Evolutionary conservation across 2,329 filamentous ascomycete genomes (phyloP).

Genomic region (Plenodomus biglobosus): DNA sequence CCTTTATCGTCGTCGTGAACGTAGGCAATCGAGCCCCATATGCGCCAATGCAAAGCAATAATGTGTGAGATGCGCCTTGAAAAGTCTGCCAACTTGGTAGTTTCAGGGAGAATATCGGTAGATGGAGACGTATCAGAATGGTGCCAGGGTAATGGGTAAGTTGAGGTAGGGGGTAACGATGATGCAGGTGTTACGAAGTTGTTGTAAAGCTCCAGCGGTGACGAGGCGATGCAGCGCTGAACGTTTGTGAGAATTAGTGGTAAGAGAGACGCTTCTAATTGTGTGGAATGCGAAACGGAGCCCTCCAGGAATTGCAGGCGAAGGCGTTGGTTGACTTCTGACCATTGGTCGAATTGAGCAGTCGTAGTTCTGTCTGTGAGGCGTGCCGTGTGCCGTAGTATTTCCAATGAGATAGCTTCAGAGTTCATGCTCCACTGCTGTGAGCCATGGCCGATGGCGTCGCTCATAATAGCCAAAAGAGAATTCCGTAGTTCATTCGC

Average conservation of each 20-base stretch:
- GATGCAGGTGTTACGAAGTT: conserved; percentile 35
- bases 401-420: conserved; percentile 50
- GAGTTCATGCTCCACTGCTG: conserved; percentile 45
- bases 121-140: conserved; percentile 28
- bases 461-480: conserved; percentile 46
- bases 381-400: conserved; percentile 47
- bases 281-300: conserved; percentile 37
- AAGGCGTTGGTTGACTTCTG: conserved; percentile 41
- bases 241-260: conserved; percentile 29
- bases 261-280: conserved; percentile 30
- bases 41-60: conserved; percentile 82
- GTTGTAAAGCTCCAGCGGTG: conserved; percentile 50
- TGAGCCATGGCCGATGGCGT: conserved; percentile 27
- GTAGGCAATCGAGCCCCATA: conserved; percentile 81
- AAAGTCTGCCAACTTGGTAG: conserved; percentile 61
- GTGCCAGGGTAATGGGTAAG: conserved; percentile 17
- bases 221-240: conserved; percentile 38
- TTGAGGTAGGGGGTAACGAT: conserved; percentile 12
- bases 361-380: conserved; percentile 31
- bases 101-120: conserved; percentile 12
- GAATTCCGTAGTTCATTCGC: conserved; percentile 33
- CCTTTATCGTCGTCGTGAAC: conserved; percentile 20
- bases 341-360: conserved; percentile 40
- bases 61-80: conserved; percentile 80
- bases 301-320: conserved; percentile 36